Conservation (phyloP, 805 yeast genomes). For the Barnettozyma sp. region DNA sequence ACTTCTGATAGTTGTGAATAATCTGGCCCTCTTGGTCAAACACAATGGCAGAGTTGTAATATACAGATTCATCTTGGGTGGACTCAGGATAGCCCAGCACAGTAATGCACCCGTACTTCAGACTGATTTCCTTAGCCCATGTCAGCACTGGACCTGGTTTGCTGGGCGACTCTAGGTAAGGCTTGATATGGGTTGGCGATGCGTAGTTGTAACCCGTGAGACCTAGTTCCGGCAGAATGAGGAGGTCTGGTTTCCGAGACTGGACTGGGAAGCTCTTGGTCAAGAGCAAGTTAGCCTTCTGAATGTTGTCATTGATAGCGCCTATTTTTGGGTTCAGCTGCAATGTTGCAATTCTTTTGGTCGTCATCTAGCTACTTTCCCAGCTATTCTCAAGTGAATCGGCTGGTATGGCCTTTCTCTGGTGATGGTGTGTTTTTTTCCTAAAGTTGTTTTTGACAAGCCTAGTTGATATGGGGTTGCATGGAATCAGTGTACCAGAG, state of each 20-base stretch:
- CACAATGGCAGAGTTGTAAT: constrained; percentile 69
- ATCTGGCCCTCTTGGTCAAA: constrained; percentile 52
- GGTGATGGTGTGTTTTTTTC: too few species aligned
- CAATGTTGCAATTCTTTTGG: constrained; percentile 52
- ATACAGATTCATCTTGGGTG: constrained; percentile 17
- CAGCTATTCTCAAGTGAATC: too few species aligned
- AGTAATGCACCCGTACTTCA: constrained; percentile 50
- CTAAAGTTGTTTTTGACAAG: too few species aligned
- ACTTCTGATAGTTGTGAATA: constrained; percentile 64
- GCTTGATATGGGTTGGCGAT: constrained; percentile 39
- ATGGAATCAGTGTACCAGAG: too few species aligned
- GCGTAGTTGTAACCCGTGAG: constrained; percentile 76
- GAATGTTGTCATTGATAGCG: constrained; percentile 45
- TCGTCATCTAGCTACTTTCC: too few species aligned
- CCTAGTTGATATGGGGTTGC: too few species aligned
- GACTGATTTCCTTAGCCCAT: constrained; percentile 53
- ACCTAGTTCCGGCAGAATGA: constrained; percentile 79
- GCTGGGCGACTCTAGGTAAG: constrained; percentile 45
- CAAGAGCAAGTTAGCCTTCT: constrained; percentile 34
- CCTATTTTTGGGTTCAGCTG: constrained; percentile 67
- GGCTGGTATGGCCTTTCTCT: too few species aligned
- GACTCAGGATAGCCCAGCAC: constrained; percentile 79
- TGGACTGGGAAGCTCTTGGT: constrained; percentile 17
- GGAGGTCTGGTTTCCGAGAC: constrained; percentile 42
- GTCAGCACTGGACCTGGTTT: constrained; percentile 41